These are phyloP conservation scores for Arachnopeziza araneosa DNA, from an alignment of 2,329 filamentous ascomycete genomes.

Conservation along the genomic window DNA sequence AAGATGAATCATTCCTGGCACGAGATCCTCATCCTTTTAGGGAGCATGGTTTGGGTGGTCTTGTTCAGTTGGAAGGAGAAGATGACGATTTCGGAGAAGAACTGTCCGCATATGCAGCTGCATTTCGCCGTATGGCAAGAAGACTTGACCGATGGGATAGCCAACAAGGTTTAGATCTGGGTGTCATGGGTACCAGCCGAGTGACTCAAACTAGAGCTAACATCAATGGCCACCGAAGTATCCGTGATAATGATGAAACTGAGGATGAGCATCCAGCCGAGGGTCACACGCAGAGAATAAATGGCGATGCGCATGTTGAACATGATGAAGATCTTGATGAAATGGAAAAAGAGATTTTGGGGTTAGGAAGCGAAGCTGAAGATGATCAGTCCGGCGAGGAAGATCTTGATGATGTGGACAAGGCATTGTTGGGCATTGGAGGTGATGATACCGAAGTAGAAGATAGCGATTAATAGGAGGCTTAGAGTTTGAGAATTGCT, in stretches of 20 bases:
- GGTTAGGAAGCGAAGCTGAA: conserved; percentile 39
- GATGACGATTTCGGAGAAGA: conserved; percentile 74
- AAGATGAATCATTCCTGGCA: conserved; percentile 46
- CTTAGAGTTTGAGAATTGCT: background rate
- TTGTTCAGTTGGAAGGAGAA: conserved; percentile 56
- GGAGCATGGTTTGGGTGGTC: conserved; percentile 56
- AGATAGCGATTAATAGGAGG: conserved; percentile 17
- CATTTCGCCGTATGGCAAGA: conserved; percentile 57
- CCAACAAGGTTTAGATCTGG: conserved; percentile 25
- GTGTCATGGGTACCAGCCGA: conserved; percentile 28
- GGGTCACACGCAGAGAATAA: conserved; percentile 33
- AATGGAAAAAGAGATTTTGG: conserved; percentile 47
- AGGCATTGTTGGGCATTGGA: conserved; percentile 28
- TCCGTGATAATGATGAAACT: conserved; percentile 28
- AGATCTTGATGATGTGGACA: conserved; percentile 42
- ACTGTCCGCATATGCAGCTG: conserved; percentile 57
- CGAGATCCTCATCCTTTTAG: conserved; percentile 38
- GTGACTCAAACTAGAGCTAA: conserved; percentile 13
- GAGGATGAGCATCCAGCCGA: conserved; percentile 31
- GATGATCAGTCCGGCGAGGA: conserved; percentile 37
- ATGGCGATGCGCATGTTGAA: conserved; percentile 20
- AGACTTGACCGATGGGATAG: conserved; percentile 66
- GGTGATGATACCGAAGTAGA: conserved; percentile 32
- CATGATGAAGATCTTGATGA: conserved; percentile 48
- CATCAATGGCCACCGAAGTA: conserved; percentile 18